Evolutionary conservation across 2,329 filamentous ascomycete genomes (phyloP).

Genomic region (Pseudogymnoascus sp.): DNA sequence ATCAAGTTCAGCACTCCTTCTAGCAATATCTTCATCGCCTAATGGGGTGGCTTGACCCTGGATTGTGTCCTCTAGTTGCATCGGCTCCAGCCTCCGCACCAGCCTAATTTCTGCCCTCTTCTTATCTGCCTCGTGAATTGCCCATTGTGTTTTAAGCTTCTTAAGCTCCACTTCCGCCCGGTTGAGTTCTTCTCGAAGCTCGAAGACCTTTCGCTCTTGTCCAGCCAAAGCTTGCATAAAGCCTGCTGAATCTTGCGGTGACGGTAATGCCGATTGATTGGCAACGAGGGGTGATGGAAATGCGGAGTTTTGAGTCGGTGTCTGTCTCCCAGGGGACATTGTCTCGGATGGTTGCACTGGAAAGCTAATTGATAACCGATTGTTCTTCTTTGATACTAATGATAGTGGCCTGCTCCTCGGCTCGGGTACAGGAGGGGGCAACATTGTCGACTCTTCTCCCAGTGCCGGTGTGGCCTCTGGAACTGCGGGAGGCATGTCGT

Average conservation of each 20-base stretch:
- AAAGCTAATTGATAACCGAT: constrained; percentile 29
- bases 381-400: constrained; percentile 14
- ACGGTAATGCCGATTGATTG: constrained; percentile 19
- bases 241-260: constrained; percentile 25
- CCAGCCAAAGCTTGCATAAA: constrained; percentile 87
- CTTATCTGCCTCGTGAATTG: constrained; percentile 66
- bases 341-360: constrained; percentile 21
- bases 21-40: constrained; percentile 6
- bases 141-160: constrained; percentile 77
- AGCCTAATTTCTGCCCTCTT: constrained; percentile 63
- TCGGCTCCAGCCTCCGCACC: constrained; percentile 51
- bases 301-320: constrained; percentile 27
- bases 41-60: constrained; percentile 15
- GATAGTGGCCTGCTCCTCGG: constrained; percentile 1
- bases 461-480: neutral
- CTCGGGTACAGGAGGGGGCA: constrained; percentile 19
- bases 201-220: constrained; percentile 84
- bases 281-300: constrained; percentile 20
- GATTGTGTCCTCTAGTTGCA: constrained; percentile 33
- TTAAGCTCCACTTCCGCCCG: constrained; percentile 73
- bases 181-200: constrained; percentile 81
- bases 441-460: constrained; percentile 17
- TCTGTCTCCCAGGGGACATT: constrained; percentile 9
- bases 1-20: constrained; percentile 56
- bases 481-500: neutral